Conservation (phyloP, 139 green algal species). For the Chlorella sp. region DNA sequence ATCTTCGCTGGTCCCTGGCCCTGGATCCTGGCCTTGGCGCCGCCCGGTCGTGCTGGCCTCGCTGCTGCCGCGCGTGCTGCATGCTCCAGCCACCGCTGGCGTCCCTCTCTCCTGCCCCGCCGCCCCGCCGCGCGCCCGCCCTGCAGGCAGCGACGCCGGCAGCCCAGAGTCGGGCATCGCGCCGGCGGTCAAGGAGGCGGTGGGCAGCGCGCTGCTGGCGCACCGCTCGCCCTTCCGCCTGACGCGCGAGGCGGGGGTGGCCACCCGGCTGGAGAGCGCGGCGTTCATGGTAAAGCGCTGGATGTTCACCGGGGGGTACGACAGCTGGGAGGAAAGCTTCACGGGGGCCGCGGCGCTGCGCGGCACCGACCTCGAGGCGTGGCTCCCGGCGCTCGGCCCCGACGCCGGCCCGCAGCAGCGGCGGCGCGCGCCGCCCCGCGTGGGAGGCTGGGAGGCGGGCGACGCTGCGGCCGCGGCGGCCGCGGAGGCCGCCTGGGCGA, state of each 20-base stretch:
- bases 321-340: not conserved
- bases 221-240: constrained; percentile 41
- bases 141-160: not conserved
- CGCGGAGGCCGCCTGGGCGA: not conserved
- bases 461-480: not conserved
- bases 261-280: constrained; percentile 27
- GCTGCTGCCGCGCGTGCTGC: too few species aligned
- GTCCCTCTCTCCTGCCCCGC: not conserved
- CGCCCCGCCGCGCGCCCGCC: not conserved
- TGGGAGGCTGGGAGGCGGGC: not conserved
- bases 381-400: not conserved
- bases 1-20: too few species aligned
- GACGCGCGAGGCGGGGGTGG: constrained; percentile 18
- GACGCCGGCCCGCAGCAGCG: not conserved
- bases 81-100: not conserved
- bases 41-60: too few species aligned
- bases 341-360: not conserved
- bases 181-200: constrained; percentile 29
- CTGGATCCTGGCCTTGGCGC: too few species aligned
- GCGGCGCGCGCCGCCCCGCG: not conserved
- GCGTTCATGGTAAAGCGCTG: constrained; percentile 30
- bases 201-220: constrained; percentile 33
- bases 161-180: not conserved
- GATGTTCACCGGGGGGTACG: constrained; percentile 36
- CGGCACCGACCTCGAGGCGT: not conserved